Conservation (phyloP, 805 yeast genomes). For the Wickerhamia fluorescens region DNA sequence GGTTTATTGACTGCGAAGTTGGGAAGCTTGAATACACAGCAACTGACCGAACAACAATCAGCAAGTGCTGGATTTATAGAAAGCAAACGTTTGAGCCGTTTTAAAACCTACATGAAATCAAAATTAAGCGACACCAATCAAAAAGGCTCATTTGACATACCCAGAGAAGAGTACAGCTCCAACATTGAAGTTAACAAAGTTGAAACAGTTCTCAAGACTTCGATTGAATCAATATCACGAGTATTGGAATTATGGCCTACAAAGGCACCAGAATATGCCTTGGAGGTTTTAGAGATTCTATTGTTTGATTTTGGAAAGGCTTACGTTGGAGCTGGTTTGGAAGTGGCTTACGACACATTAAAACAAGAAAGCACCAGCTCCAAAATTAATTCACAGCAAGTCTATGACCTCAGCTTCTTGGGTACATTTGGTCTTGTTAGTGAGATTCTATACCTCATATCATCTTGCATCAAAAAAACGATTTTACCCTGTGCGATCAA, state of each 20-base stretch:
- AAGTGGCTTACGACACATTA: constrained; percentile 50
- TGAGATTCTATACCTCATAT: constrained; percentile 56
- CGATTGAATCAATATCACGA: constrained; percentile 71
- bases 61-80: constrained; percentile 29
- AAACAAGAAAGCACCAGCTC: constrained; percentile 26
- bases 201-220: constrained; percentile 58
- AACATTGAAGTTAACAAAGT: constrained; percentile 38
- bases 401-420: constrained; percentile 41
- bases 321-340: constrained; percentile 70
- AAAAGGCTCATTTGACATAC: constrained; percentile 25
- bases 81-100: constrained; percentile 42
- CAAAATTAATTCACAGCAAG: constrained; percentile 15
- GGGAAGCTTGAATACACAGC: constrained; percentile 23
- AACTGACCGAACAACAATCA: constrained; percentile 13
- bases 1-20: constrained; percentile 29
- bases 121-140: constrained; percentile 27
- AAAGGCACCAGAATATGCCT: constrained; percentile 53
- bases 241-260: constrained; percentile 65
- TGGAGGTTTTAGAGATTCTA: constrained; percentile 61
- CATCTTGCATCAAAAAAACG: constrained; percentile 68
- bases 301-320: constrained; percentile 65
- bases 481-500: constrained; percentile 68
- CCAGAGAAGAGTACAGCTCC: constrained; percentile 14
- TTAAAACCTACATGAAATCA: constrained; percentile 51
- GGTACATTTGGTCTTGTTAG: constrained; percentile 45